Evolutionary conservation across 495 filamentous ascomycete genomes (phyloP).

Genomic region (Neurospora hispaniola): DNA sequence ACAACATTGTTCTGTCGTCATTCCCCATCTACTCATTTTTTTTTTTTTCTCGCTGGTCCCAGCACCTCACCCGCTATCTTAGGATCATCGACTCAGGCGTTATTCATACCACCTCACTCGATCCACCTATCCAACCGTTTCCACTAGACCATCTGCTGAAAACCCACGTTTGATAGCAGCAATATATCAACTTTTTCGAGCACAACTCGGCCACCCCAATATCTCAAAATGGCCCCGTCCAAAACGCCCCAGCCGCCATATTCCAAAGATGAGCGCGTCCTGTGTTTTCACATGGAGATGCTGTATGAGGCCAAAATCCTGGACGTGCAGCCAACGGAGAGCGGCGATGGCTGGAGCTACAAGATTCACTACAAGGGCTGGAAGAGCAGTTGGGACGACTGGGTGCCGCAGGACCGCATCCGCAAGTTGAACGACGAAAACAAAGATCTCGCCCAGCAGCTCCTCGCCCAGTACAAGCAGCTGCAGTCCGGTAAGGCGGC

Average conservation of each 20-base stretch:
- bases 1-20: background rate
- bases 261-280: conserved; percentile 80
- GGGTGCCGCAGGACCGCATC: conserved; percentile 89
- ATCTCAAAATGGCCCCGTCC: conserved; percentile 26
- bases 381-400: conserved; percentile 99
- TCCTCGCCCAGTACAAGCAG: conserved; percentile 44
- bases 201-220: background rate
- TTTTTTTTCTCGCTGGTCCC: background rate
- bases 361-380: conserved; percentile 98
- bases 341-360: conserved; percentile 69
- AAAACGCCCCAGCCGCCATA: conserved; percentile 46
- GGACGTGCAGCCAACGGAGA: conserved; percentile 56
- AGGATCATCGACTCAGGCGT: background rate
- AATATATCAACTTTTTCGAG: background rate
- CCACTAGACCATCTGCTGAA: background rate
- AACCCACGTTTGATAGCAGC: background rate
- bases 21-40: background rate
- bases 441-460: conserved; percentile 64
- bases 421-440: conserved; percentile 94
- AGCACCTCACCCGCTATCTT: background rate
- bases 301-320: conserved; percentile 95
- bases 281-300: conserved; percentile 94
- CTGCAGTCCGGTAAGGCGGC: conserved; percentile 32
- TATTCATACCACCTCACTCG: background rate
- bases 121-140: background rate